Percentiles rank a stretch among this genome's conserved stretches.
These are phyloP conservation scores for Aspergillus sp. DNA, from an alignment of 2,329 filamentous ascomycete species.

Conservation along the genomic window DNA sequence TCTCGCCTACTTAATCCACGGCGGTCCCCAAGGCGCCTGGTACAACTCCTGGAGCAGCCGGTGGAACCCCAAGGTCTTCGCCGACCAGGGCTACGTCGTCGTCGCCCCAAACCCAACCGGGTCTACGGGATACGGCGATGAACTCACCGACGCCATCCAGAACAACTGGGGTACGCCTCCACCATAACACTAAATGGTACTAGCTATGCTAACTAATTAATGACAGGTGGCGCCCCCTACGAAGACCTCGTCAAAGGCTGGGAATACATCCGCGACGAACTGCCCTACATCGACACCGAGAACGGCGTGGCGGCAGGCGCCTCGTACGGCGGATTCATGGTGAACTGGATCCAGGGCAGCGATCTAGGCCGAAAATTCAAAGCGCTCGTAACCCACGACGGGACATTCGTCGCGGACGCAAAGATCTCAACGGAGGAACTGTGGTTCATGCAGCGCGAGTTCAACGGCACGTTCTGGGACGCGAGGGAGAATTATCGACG, in stretches of 20 bases:
- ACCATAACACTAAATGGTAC: no score
- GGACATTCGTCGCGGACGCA: constrained; percentile 67
- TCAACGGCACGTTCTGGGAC: constrained; percentile 51
- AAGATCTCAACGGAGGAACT: constrained; percentile 53
- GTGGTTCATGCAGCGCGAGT: constrained; percentile 54
- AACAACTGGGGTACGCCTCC: constrained; percentile 67
- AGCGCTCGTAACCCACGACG: constrained; percentile 84
- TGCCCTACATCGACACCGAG: constrained; percentile 39
- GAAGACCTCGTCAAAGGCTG: constrained; percentile 77
- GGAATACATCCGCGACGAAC: constrained; percentile 60
- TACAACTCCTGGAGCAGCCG: constrained; percentile 73
- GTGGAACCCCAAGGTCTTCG: constrained; percentile 85
- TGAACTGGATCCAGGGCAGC: constrained; percentile 87
- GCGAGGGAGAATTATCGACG: constrained; percentile 64
- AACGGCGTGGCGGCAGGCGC: constrained; percentile 43
- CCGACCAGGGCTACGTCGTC: constrained; percentile 83
- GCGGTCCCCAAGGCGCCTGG: constrained; percentile 78
- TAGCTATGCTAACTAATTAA: background rate
- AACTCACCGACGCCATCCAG: constrained; percentile 72
- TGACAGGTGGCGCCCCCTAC: constrained; percentile 59
- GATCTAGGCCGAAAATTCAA: constrained; percentile 80
- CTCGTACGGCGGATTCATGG: constrained; percentile 48
- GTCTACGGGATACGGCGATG: constrained; percentile 78
- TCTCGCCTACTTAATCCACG: constrained; percentile 76
- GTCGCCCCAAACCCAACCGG: constrained; percentile 82